Percentiles rank a stretch among this genome's conserved stretches.
Conservation (phyloP, 441 rosid species). For the Mallotus japonicus region DNA sequence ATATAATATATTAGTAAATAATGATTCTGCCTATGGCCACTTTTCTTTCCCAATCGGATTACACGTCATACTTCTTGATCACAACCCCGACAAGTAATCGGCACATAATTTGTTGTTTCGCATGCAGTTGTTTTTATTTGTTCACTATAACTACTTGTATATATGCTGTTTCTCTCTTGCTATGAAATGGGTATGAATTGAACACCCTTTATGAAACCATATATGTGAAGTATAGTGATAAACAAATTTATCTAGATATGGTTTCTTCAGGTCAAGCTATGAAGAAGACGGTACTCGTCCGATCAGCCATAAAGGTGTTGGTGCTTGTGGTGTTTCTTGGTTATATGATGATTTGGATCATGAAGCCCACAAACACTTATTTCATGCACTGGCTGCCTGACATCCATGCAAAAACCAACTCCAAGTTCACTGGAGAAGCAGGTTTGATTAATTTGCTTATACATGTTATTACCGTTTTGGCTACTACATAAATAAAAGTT, state of each 20-base stretch:
- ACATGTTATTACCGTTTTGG: background rate
- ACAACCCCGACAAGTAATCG: background rate
- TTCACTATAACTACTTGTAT: background rate
- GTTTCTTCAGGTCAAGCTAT: constrained; percentile 7
- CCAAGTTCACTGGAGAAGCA: constrained; percentile 41
- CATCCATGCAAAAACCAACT: constrained; percentile 27
- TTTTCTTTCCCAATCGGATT: background rate
- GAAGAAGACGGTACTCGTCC: constrained; percentile 3
- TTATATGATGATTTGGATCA: constrained; percentile 44
- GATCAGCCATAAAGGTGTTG: constrained; percentile 28
- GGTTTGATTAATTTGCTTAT: constrained; percentile 25
- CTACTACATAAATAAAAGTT: no score
- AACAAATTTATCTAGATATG: background rate
- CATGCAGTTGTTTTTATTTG: background rate
- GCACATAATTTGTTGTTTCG: constrained; percentile 20
- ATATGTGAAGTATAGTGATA: no score
- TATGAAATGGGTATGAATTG: background rate
- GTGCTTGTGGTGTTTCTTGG: constrained; percentile 35
- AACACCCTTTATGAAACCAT: no score
- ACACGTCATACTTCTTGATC: background rate
- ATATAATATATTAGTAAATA: no score
- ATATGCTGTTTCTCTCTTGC: background rate
- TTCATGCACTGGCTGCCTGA: constrained; percentile 36
- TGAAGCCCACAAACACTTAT: constrained; percentile 41
- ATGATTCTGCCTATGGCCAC: background rate